These are phyloP conservation scores for Vitis hybrid DNA, from an alignment of 177 flowering plant genomes.

Conservation along the genomic window DNA sequence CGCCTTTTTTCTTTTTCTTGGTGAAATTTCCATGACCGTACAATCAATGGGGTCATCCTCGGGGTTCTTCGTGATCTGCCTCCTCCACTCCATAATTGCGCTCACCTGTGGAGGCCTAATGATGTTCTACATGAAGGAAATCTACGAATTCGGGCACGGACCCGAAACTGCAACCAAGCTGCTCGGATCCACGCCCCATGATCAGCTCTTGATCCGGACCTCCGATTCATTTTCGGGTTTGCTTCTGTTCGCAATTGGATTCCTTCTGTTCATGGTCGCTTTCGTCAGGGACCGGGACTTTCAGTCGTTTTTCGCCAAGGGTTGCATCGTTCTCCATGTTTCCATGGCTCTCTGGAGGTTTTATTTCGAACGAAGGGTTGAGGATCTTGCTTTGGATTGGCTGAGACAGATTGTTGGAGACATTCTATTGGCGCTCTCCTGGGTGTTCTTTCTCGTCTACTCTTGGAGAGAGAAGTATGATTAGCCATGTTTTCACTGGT, in stretches of 20 bases:
- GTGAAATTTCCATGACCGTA: no score
- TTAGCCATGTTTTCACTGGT: constrained; percentile 3
- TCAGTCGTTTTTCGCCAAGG: constrained; percentile 43
- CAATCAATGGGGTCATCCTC: constrained; percentile 20
- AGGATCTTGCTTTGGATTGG: constrained; percentile 45
- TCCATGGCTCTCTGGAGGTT: constrained; percentile 42
- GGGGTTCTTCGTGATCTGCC: constrained; percentile 33
- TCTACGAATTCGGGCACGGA: constrained; percentile 37
- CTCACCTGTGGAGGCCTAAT: constrained; percentile 33
- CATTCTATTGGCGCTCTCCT: constrained; percentile 29
- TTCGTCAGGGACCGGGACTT: constrained; percentile 40
- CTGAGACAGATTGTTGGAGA: constrained; percentile 38
- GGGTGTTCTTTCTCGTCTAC: constrained; percentile 43
- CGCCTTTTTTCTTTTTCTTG: neutral
- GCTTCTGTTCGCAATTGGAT: constrained; percentile 43
- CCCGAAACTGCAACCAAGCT: constrained; percentile 31
- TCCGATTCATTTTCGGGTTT: constrained; percentile 44
- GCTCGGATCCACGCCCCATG: constrained; percentile 40
- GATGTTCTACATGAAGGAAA: constrained; percentile 41
- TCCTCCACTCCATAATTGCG: constrained; percentile 40
- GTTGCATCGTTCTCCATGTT: constrained; percentile 34
- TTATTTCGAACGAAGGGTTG: constrained; percentile 37
- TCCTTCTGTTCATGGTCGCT: constrained; percentile 48
- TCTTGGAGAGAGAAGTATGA: constrained; percentile 52
- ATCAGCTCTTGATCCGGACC: constrained; percentile 41